Evolutionary conservation across 768 basidiomycete genomes (phyloP), one percentile per base, ranked within the genome.

Genomic region (Tubosaeta brunneosetosa): DNA sequence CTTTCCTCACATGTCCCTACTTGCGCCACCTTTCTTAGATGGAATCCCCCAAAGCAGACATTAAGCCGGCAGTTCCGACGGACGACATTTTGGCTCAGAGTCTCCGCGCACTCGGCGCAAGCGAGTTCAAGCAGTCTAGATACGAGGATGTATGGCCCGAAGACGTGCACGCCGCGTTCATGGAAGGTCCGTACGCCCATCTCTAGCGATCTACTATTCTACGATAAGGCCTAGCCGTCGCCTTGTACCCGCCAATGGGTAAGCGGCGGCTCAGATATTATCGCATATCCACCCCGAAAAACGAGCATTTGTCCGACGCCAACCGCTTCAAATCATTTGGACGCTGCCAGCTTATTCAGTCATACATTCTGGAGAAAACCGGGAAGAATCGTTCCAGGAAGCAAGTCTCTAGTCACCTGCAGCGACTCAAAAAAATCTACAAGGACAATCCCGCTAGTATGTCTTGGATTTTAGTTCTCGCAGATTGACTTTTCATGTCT

Each of bases 351-450:
- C 64, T 72, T 19, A 74, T 72, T 32, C 71, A 74, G 29, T 69
- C 70, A 1, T 72, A 74, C 42, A 63, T 72, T 31, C 51, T 70
- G 22, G 67, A 73, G 44, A 72, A 70, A 53, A 72, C 71, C 13
- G 71, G 71, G 13, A 72, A 65, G 55, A 70, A 61, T 52, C 69
- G 71, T 14, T 71, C 72, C 34, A 61, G 71, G 51, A 72, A 72
- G 56, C 71, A 72, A 51, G 72, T 72, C 31, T 73, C 71, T 25
- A 72, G 71, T 53, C 73, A 74, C 36, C 63, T 72, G 43, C 71
- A 72, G 56, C 58, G 73, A 45, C 47, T 72, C 13, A 71, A 74
- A 48, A 73, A 67, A 33, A 63, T 63, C 11, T 60, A 70, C 12
- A 68, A 63, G 41, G 58, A 69, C 45, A 61, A 71, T 43, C 63